These are phyloP conservation scores for Fragilariopsis cylindrus DNA, from an alignment of 108 stramenopile species.

Conservation along the genomic window DNA sequence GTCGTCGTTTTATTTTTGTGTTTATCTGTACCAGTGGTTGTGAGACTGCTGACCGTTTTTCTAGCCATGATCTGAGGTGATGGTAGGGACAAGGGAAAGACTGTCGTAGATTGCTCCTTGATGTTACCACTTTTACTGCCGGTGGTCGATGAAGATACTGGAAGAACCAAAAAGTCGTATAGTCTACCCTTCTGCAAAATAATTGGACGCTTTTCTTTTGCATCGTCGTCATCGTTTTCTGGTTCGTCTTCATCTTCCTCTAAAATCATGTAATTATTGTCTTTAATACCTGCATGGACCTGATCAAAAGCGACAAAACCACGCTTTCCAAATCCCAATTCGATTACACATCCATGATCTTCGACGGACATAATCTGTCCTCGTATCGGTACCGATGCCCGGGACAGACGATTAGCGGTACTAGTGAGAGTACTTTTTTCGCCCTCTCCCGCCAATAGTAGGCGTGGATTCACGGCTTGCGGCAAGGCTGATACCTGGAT, in stretches of 20 bases:
- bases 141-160: not conserved
- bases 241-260: slow-evolving; percentile 39
- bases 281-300: slow-evolving; percentile 37
- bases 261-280: slow-evolving; percentile 39
- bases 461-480: slow-evolving; percentile 46
- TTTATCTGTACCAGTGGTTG: slow-evolving; percentile 10
- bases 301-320: slow-evolving; percentile 76
- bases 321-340: slow-evolving; percentile 48
- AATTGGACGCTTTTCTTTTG: slow-evolving; percentile 16
- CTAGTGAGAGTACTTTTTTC: slow-evolving; percentile 1
- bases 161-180: slow-evolving; percentile 46
- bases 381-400: slow-evolving; percentile 34
- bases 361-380: slow-evolving; percentile 69
- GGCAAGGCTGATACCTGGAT: slow-evolving; percentile 79
- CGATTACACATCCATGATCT: slow-evolving; percentile 84
- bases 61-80: slow-evolving; percentile 22
- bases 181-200: slow-evolving; percentile 49
- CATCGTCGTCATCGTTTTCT: slow-evolving; percentile 32
- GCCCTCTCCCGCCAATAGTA: not conserved
- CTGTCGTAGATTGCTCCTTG: slow-evolving; percentile 9
- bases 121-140: not conserved
- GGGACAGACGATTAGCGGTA: not conserved
- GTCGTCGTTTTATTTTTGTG: slow-evolving; percentile 5
- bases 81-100: slow-evolving; percentile 36
- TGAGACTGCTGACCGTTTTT: slow-evolving; percentile 26